A percentile compares a stretch with the other conserved stretches of the same genome.
These are phyloP conservation scores for Suhomyces sp. DNA, from an alignment of 805 yeast species.

Conservation along the genomic window DNA sequence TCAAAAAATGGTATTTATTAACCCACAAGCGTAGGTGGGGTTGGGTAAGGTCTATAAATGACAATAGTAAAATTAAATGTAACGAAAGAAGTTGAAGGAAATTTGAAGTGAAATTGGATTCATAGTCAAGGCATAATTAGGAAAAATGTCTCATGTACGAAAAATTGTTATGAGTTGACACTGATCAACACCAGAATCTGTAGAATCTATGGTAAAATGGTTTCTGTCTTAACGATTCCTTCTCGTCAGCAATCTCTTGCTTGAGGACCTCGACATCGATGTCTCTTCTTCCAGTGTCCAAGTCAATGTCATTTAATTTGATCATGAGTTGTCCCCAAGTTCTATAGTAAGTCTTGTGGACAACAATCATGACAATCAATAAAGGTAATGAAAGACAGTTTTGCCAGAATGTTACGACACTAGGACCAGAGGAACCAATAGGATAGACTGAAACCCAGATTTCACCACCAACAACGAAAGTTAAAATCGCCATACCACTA, in stretches of 20 bases:
- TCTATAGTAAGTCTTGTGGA: slow-evolving; percentile 38
- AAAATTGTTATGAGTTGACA: too few species aligned
- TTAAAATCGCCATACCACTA: slow-evolving; percentile 30
- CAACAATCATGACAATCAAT: slow-evolving; percentile 43
- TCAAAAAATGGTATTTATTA: too few species aligned
- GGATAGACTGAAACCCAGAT: slow-evolving; percentile 43
- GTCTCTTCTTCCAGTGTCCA: slow-evolving; percentile 44
- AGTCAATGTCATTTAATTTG: slow-evolving; percentile 36
- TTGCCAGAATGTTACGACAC: slow-evolving; percentile 47
- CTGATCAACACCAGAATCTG: slow-evolving; percentile 34
- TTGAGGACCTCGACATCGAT: slow-evolving; percentile 36
- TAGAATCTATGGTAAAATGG: slow-evolving; percentile 32
- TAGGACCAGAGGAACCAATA: slow-evolving; percentile 23
- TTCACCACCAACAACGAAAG: slow-evolving; percentile 35
- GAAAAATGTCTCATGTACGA: too few species aligned
- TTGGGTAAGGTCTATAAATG: slow-evolving; percentile 2
- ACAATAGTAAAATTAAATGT: slow-evolving; percentile 1
- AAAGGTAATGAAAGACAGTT: slow-evolving; percentile 43
- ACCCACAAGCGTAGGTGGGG: too few species aligned
- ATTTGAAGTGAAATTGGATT: slow-evolving; percentile 1
- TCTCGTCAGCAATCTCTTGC: slow-evolving; percentile 43
- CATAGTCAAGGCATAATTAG: too few species aligned
- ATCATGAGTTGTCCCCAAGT: slow-evolving; percentile 29
- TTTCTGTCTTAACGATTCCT: slow-evolving; percentile 23
- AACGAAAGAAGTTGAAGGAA: background rate